Base-by-base conservation (phyloP, 2,329 filamentous ascomycete genomes). In the Blastomyces silverae region DNA sequence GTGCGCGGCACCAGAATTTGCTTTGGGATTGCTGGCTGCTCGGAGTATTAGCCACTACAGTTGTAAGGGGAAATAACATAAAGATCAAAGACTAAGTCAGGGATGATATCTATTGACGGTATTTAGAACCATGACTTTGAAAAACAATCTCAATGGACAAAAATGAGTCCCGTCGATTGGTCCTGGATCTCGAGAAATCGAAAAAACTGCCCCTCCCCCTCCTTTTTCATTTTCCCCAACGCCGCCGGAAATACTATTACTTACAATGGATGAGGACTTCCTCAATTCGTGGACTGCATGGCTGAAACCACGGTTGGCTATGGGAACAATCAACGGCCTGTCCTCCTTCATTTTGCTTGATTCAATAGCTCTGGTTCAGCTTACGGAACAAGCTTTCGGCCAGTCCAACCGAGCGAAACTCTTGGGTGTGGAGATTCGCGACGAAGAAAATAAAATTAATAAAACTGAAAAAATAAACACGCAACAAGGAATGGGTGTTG, bases 221-320 rank as follows among this genome's bases (percentile, higher is more conserved):
- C 42, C 42, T 1, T 46, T 46, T 20, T 20, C 17, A 17, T 20
- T 46, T 8, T 46, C 42, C 15, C 42, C 15, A 42, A 7, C n/a
- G n/a, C 17, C 20, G 22, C 59, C 17, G 15, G 39, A 22, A n/a
- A 48, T 20, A 3, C 10, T n/a, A n/a, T n/a, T 58, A 57, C 62
- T 63, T 52, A 63, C 50, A 34, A 63, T 63, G 25, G 62, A 63
- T 56, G 62, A 58, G 28, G 50, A 63, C 28, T 63, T 63, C 7
- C 55, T 56, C 34, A 63, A 25, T 56, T 37, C 62, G 11, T 34
- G 62, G 25, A 25, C 37, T 46, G n/a, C 37, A 7, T 50, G 52
- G 25, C 52, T 58, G 28, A 55, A 25, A 22, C 28, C 52, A 46
- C n/a, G 48, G 28, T 63, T 52, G 34, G 13, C n/a, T 25, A 50